These are phyloP conservation scores for Fremontodendron californicum DNA, from an alignment of 345 rosid species.

Conservation along the genomic window DNA sequence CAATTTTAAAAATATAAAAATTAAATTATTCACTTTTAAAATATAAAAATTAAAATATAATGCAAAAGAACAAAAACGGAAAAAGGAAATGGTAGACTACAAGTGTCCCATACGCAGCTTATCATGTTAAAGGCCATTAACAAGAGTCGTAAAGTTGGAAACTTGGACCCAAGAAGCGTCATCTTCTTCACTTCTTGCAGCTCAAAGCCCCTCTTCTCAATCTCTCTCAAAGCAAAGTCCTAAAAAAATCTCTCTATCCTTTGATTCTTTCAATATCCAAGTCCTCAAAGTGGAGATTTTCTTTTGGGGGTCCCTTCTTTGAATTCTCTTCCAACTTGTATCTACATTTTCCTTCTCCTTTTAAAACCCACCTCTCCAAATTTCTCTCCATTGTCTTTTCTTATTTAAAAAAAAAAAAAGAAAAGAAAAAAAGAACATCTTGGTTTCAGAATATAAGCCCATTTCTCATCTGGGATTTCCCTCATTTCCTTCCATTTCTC, in stretches of 20 bases:
- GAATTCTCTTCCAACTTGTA: slow-evolving; percentile 1
- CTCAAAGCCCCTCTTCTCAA: background rate
- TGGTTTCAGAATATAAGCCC: background rate
- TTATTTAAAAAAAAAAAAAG: too few relatives aligned
- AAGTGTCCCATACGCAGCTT: slow-evolving; percentile 8
- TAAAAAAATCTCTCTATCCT: background rate
- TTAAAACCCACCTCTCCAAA: slow-evolving; percentile 1
- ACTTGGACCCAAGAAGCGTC: slow-evolving; percentile 15
- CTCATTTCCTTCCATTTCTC: background rate
- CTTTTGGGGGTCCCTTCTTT: slow-evolving; percentile 9
- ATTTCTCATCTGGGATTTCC: background rate
- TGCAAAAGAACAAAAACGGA: background rate
- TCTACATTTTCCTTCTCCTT: background rate
- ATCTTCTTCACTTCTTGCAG: slow-evolving; percentile 20
- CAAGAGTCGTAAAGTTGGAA: slow-evolving; percentile 19
- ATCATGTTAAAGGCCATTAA: background rate
- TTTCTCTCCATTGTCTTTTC: background rate
- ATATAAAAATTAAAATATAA: too few relatives aligned
- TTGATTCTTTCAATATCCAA: slow-evolving; percentile 3
- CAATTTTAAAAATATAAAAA: too few relatives aligned
- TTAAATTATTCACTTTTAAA: too few relatives aligned
- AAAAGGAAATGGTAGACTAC: background rate
- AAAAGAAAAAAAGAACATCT: background rate
- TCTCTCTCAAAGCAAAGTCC: slow-evolving; percentile 7
- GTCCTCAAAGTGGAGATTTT: slow-evolving; percentile 10